Percentiles rank a stretch among this genome's conserved stretches.
Conservation (phyloP, 2,329 filamentous ascomycete species). For the Lachnellula arida region DNA sequence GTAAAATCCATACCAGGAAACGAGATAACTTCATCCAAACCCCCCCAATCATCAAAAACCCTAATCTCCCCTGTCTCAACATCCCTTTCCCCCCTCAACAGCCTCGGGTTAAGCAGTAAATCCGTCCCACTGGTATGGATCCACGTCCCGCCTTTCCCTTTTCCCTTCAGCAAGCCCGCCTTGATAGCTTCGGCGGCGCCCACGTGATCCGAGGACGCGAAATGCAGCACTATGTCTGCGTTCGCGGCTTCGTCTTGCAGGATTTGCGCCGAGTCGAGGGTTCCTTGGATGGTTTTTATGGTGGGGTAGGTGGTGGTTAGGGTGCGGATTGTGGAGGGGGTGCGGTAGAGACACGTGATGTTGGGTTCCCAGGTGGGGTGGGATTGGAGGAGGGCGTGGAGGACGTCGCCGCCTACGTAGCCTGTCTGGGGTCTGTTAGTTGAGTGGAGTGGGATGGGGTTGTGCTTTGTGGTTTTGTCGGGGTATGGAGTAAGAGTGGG, state of each 20-base stretch:
- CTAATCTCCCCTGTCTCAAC: constrained; percentile 30
- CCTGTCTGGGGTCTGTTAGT: constrained; percentile 4
- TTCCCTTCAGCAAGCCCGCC: constrained; percentile 40
- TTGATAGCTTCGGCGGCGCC: constrained; percentile 41
- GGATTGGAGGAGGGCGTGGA: constrained; percentile 4
- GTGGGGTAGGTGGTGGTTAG: constrained; percentile 25
- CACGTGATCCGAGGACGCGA: constrained; percentile 37
- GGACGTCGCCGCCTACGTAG: constrained; percentile 14
- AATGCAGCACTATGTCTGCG: constrained; percentile 34
- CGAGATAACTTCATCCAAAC: constrained; percentile 48
- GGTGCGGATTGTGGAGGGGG: constrained; percentile 23
- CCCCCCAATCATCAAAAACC: constrained; percentile 55
- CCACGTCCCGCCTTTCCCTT: constrained; percentile 45
- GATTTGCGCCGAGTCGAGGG: constrained; percentile 28
- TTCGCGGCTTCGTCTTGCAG: constrained; percentile 29
- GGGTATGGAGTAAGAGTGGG: too few relatives aligned
- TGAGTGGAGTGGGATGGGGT: not conserved
- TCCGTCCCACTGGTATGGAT: constrained; percentile 46
- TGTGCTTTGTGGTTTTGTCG: not conserved
- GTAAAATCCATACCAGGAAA: constrained; percentile 1
- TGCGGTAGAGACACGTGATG: constrained; percentile 10
- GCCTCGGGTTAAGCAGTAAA: constrained; percentile 32
- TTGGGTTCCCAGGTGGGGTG: constrained; percentile 5
- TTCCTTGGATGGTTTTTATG: constrained; percentile 27
- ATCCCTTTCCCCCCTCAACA: constrained; percentile 35